Conservation (phyloP, 345 rosid species). For the Citrus mangshanensis region DNA sequence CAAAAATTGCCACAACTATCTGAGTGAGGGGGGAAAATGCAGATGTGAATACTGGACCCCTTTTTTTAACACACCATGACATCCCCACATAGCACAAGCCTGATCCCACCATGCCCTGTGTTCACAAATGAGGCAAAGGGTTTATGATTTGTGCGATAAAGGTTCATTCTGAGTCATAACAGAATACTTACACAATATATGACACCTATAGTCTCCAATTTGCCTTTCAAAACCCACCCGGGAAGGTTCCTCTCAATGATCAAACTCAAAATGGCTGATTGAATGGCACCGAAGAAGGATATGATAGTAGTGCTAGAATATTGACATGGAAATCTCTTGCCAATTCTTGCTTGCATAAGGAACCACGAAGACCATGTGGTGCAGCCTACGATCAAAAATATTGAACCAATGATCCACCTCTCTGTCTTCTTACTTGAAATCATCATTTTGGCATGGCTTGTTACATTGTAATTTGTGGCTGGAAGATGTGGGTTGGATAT, state of each 20-base stretch:
- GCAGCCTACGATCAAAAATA: slow-evolving; percentile 31
- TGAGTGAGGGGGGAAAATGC: slow-evolving; percentile 70
- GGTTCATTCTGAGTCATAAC: not conserved
- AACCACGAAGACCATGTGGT: slow-evolving; percentile 48
- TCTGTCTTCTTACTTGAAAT: slow-evolving; percentile 18
- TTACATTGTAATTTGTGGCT: slow-evolving; percentile 5
- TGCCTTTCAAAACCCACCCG: slow-evolving; percentile 48
- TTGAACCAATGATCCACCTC: slow-evolving; percentile 49
- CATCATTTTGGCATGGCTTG: not conserved
- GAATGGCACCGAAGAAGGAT: slow-evolving; percentile 53
- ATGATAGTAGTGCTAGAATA: slow-evolving; percentile 57
- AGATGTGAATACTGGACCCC: slow-evolving; percentile 79
- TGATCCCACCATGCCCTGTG: slow-evolving; percentile 74
- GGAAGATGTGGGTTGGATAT: slow-evolving; percentile 26
- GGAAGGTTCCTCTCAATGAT: slow-evolving; percentile 31
- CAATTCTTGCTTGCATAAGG: slow-evolving; percentile 51
- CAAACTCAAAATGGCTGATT: slow-evolving; percentile 44
- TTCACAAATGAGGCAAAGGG: not conserved
- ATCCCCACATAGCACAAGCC: slow-evolving; percentile 74
- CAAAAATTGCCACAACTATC: slow-evolving; percentile 62
- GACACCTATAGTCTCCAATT: slow-evolving; percentile 34
- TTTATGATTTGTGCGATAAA: not conserved
- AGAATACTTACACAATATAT: slow-evolving; percentile 33
- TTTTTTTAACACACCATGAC: slow-evolving; percentile 81
- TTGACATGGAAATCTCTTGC: slow-evolving; percentile 46